Evolutionary conservation across 495 filamentous ascomycete genomes (phyloP), one percentile per base, ranked within the genome.

Genomic region (Xylaria longipes): DNA sequence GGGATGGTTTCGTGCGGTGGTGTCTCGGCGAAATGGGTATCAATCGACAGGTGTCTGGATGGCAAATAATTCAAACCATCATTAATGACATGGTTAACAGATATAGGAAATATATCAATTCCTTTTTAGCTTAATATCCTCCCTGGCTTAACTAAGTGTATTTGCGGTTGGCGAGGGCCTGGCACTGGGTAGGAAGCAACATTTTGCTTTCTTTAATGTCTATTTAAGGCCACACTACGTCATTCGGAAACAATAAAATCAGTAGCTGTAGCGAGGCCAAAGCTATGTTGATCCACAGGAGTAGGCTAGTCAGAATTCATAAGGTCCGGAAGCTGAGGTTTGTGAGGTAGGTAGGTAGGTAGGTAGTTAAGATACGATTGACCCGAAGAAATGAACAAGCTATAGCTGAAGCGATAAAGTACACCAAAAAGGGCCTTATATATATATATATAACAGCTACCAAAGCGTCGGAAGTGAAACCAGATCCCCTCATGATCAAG

Each of bases 1-100:
- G 33, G 57, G 6, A 60, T 60, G 17, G 33, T 37, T 60, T 37
- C 57, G 66, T 65, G 73, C 64, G 70, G 71, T 68, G 73, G 60
- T 73, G 61, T 58, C 65, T 61, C 22, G 70, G 66, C 41, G 73
- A 70, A 58, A 45, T 12, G 41, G 71, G 35, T 25, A 63, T 43
- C n/a, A 48, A 54, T 35, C 25, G 33, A 20, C 20, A 39, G 66
- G 31, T 68, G 25, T 41, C 39, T 58, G 22, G 29, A 35, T 60
- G 33, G 54, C 29, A 3, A 37, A 14, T 20, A 35, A 60, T 37
- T 60, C 33, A 60, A 37, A 37, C 31, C n/a, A 69, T 69, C 25
- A 33, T 6, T n/a, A 20, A 56, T 56, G 50, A 11, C 22, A 31
- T 29, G 25, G 52, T 27, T 15, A 56, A 29, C 5, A 14, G 52